A percentile compares a stretch with the other conserved stretches of the same genome.
Evolutionary conservation across 2,329 filamentous ascomycete species (phyloP).

Genomic region (Penicillium thymicola): DNA sequence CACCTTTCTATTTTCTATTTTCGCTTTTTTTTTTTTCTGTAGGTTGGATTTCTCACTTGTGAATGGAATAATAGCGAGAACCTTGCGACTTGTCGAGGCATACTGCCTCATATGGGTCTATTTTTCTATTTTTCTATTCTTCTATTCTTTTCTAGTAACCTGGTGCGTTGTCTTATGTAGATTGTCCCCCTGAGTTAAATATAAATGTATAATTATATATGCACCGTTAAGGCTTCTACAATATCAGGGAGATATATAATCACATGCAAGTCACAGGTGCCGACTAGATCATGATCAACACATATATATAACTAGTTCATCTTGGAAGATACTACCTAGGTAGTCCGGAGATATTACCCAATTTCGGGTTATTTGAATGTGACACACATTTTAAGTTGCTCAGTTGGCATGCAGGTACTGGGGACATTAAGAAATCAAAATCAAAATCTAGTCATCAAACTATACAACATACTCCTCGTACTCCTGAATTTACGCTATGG

Average conservation of each 20-base stretch:
- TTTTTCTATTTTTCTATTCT: background rate
- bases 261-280: slow-evolving; percentile 3
- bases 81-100: slow-evolving; percentile 19
- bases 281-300: background rate
- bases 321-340: background rate
- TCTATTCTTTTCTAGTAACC: background rate
- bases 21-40: slow-evolving; percentile 19
- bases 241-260: background rate
- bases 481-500: background rate
- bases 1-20: slow-evolving; percentile 15
- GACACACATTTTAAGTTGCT: background rate
- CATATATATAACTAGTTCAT: background rate
- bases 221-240: background rate
- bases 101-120: background rate
- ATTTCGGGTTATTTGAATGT: background rate
- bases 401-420: background rate
- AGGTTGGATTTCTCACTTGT: slow-evolving; percentile 35
- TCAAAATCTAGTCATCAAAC: background rate
- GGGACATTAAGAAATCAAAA: background rate
- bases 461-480: too few species aligned
- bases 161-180: background rate
- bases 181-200: background rate
- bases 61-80: slow-evolving; percentile 40
- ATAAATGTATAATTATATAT: background rate
- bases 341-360: background rate